These are phyloP conservation scores for Ogataea parapolymorpha DNA, from an alignment of 805 yeast genomes.

Conservation along the genomic window DNA sequence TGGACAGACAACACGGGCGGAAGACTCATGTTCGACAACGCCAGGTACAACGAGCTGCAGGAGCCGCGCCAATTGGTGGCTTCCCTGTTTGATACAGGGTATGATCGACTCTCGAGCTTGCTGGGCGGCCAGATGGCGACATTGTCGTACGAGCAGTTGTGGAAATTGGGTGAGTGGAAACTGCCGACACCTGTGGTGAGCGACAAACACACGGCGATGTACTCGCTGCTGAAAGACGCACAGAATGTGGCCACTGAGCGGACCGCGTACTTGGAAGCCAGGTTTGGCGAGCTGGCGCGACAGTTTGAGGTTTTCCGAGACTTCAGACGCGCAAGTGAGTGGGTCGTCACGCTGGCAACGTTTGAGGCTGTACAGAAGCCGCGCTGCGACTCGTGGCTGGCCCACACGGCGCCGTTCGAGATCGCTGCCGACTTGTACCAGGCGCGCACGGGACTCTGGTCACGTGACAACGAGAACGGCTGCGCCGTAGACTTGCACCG, in stretches of 20 bases:
- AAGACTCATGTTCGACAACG: slow-evolving; percentile 51
- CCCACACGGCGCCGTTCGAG: not conserved
- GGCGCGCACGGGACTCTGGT: not conserved
- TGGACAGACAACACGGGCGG: slow-evolving; percentile 25
- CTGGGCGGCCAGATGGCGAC: slow-evolving; percentile 21
- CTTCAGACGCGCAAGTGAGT: not conserved
- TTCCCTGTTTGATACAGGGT: slow-evolving; percentile 46
- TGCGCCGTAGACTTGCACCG: slow-evolving; percentile 36
- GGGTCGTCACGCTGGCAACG: slow-evolving; percentile 4
- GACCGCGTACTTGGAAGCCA: no score
- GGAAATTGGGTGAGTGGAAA: slow-evolving; percentile 81
- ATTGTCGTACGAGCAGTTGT: slow-evolving; percentile 55
- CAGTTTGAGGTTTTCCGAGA: not conserved
- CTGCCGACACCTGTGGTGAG: slow-evolving; percentile 46
- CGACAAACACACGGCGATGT: slow-evolving; percentile 45
- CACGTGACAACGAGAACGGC: not conserved
- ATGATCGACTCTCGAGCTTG: slow-evolving; percentile 52
- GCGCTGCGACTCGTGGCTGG: slow-evolving; percentile 6
- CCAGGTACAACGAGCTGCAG: slow-evolving; percentile 47
- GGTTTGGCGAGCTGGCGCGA: not conserved
- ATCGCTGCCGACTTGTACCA: slow-evolving; percentile 1
- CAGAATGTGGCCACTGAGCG: not conserved
- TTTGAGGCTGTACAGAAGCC: slow-evolving; percentile 21
- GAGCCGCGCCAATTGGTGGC: not conserved
- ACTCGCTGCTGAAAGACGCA: slow-evolving; percentile 43